Evolutionary conservation across 2,329 filamentous ascomycete genomes (phyloP), one percentile per base, ranked within the genome.

Genomic region (Penicillium thymicola): DNA sequence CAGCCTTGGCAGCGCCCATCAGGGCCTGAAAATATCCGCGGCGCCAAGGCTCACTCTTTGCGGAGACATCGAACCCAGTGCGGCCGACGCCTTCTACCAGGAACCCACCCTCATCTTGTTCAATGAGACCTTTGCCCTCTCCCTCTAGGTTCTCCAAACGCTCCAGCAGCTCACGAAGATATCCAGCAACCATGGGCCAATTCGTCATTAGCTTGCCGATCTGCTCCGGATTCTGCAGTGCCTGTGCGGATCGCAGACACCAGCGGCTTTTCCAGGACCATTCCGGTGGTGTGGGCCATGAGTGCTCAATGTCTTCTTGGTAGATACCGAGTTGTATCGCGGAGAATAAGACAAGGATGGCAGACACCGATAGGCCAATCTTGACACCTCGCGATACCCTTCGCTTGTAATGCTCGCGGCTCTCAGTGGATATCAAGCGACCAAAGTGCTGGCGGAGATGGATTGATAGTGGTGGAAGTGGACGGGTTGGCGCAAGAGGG

Each of bases 1-100:
- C 86, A 0, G 87, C 85, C 62, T 85, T 84, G 0, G 88, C 92
- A 58, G 85, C 85, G 11, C 88, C 82, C 85, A 97, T 90, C 45
- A 97, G 76, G 3, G 87, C 82, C 67, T 95, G 86, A 67, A 88
- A 92, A 74, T 97, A 97, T 1, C 91, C 92, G 54, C 90, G 81
- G 66, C 88, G 81, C 93, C 92, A 97, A 48, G 88, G 81, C 73
- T 95, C 90, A 60, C 86, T 88, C 78, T 92, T 96, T 7, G 76
- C 81, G 1, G 84, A 84, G 54, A 94, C 78, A 70, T 96, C 90
- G 62, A 85, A 85, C 0, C 85, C 85, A 3, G 80, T 78, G 54
- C 75, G 78, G 0, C 82, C 83, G 28, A 85, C 66, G 0, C 81
- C 83, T 3, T 81, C 80, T n/a, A 86, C 77, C 40, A 79, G 68